Evolutionary conservation across 495 filamentous ascomycete species (phyloP).

Genomic region (Neurospora pannonica): DNA sequence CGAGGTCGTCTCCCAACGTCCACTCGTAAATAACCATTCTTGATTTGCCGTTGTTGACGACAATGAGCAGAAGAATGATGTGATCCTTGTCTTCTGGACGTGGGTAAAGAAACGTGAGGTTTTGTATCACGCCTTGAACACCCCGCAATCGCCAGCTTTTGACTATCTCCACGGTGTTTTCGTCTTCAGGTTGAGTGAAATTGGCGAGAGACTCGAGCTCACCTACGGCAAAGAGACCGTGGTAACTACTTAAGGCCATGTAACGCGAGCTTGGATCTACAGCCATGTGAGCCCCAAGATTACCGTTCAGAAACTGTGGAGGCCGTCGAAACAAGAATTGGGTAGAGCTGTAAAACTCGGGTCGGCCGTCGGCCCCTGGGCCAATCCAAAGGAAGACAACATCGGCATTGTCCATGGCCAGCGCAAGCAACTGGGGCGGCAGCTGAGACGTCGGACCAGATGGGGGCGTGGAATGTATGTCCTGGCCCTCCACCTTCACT

Average conservation of each 20-base stretch:
- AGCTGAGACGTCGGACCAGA: slow-evolving; percentile 20
- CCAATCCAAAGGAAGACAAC: slow-evolving; percentile 62
- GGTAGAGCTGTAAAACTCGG: slow-evolving; percentile 46
- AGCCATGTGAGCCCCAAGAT: slow-evolving; percentile 66
- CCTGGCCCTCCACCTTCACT: slow-evolving; percentile 25
- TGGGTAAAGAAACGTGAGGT: slow-evolving; percentile 82
- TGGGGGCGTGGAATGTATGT: slow-evolving; percentile 7
- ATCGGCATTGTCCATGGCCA: slow-evolving; percentile 60
- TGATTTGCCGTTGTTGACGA: slow-evolving; percentile 50
- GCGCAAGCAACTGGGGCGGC: slow-evolving; percentile 67
- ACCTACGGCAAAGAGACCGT: slow-evolving; percentile 47
- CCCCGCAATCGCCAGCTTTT: slow-evolving; percentile 44
- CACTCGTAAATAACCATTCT: slow-evolving; percentile 68
- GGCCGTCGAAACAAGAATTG: slow-evolving; percentile 42
- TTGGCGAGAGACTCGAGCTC: slow-evolving; percentile 43
- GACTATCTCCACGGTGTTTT: slow-evolving; percentile 32
- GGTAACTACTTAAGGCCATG: slow-evolving; percentile 33
- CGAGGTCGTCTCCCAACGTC: slow-evolving; percentile 40
- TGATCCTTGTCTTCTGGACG: slow-evolving; percentile 51
- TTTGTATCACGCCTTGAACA: slow-evolving; percentile 65
- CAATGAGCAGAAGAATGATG: slow-evolving; percentile 66
- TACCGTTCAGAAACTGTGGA: slow-evolving; percentile 24
- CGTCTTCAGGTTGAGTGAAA: slow-evolving; percentile 32
- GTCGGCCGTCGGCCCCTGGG: slow-evolving; percentile 28
- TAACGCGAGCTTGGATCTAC: slow-evolving; percentile 62